A percentile compares a stretch with the other conserved stretches of the same genome.
These are phyloP conservation scores for Entomortierella lignicola DNA, from an alignment of 192 early-diverging fungal species.

Conservation along the genomic window DNA sequence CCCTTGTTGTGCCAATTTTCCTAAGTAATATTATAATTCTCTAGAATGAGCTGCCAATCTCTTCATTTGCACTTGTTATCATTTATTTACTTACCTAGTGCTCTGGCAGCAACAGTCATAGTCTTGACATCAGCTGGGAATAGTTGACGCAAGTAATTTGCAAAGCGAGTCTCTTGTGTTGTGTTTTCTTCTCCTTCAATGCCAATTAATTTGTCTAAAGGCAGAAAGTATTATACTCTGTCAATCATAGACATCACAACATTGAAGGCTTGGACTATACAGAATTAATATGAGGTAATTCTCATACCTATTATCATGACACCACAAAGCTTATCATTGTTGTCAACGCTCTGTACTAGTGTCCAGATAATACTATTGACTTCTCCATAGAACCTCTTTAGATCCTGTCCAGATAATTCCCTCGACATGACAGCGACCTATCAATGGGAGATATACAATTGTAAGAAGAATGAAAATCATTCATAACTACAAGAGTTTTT, in stretches of 20 bases:
- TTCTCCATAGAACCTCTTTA: slow-evolving; percentile 81
- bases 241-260: no score
- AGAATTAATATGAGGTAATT: no score
- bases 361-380: slow-evolving; percentile 86
- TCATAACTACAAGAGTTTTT: not conserved
- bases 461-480: not conserved
- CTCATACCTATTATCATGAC: slow-evolving; percentile 80
- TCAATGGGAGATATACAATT: not conserved
- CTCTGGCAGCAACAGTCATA: slow-evolving; percentile 77
- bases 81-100: slow-evolving; percentile 65
- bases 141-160: slow-evolving; percentile 83
- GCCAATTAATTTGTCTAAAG: slow-evolving; percentile 84
- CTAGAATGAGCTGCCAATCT: not conserved
- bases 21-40: slow-evolving; percentile 30
- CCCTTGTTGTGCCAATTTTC: slow-evolving; percentile 71
- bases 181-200: slow-evolving; percentile 86
- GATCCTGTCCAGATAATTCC: slow-evolving; percentile 78
- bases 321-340: slow-evolving; percentile 82
- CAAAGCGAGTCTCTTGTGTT: slow-evolving; percentile 79
- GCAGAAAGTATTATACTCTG: no score
- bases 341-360: slow-evolving; percentile 79
- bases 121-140: slow-evolving; percentile 77
- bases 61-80: not conserved
- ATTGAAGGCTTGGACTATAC: not conserved
- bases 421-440: slow-evolving; percentile 56